A percentile compares a stretch with the other conserved stretches of the same genome.
Conservation (phyloP, 2,329 filamentous ascomycete genomes). For the Alternaria triticimaculans region DNA sequence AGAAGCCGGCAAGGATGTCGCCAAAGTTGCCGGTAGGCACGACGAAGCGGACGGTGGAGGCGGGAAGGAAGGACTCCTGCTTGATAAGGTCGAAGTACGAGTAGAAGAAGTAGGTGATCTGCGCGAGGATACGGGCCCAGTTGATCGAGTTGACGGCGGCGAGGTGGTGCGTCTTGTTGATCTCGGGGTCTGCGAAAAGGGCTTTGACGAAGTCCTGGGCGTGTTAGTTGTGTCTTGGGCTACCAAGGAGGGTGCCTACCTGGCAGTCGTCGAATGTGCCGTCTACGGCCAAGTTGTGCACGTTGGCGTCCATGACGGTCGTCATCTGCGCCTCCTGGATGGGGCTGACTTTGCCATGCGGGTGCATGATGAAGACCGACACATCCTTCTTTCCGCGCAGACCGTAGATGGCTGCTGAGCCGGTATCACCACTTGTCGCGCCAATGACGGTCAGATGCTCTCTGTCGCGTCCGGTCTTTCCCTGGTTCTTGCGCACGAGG, state of each 20-base stretch:
- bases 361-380: conserved; percentile 92
- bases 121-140: conserved; percentile 91
- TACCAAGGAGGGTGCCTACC: conserved; percentile 49
- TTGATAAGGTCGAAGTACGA: conserved; percentile 83
- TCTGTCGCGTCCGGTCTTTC: conserved; percentile 70
- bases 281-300: conserved; percentile 87
- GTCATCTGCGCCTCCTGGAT: conserved; percentile 99
- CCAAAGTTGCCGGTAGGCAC: conserved; percentile 97
- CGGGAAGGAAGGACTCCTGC: conserved; percentile 64
- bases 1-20: conserved; percentile 91
- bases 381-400: conserved; percentile 95
- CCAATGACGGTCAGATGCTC: conserved; percentile 52
- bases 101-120: conserved; percentile 97
- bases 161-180: conserved; percentile 82
- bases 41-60: conserved; percentile 76
- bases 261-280: conserved; percentile 98
- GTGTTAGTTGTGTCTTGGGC: conserved; percentile 22
- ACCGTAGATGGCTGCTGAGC: conserved; percentile 94
- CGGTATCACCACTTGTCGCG: conserved; percentile 65
- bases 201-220: conserved; percentile 88
- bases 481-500: conserved; percentile 73
- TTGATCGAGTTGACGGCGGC: conserved; percentile 98
- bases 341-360: conserved; percentile 86
- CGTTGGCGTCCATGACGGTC: conserved; percentile 86
- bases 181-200: conserved; percentile 83